Evolutionary conservation across 495 filamentous ascomycete species (phyloP).

Genomic region (Stereocaulon alpinum): DNA sequence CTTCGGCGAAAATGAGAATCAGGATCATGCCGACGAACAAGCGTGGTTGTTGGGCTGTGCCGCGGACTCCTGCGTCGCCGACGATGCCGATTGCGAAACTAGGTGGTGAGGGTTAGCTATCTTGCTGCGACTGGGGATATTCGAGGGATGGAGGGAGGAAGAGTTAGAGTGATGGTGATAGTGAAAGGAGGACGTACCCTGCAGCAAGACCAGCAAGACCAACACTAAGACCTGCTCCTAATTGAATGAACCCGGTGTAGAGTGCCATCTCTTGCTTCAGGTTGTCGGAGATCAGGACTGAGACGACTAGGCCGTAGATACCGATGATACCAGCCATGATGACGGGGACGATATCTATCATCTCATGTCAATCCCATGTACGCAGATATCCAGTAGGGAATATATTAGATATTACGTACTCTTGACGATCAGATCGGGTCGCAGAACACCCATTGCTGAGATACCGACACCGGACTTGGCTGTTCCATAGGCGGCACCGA

Average conservation of each 20-base stretch:
- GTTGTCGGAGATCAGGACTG: slow-evolving; percentile 90
- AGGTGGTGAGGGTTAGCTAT: not conserved
- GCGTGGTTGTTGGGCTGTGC: slow-evolving; percentile 93
- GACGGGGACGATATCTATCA: slow-evolving; percentile 90
- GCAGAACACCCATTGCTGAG: slow-evolving; percentile 92
- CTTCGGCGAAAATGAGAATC: slow-evolving; percentile 99
- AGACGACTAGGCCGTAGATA: slow-evolving; percentile 99
- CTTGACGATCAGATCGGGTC: slow-evolving; percentile 98
- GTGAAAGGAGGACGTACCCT: slow-evolving; percentile 45
- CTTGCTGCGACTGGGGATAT: not conserved
- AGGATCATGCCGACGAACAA: slow-evolving; percentile 99
- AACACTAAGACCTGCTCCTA: slow-evolving; percentile 92
- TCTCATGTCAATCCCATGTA: not conserved
- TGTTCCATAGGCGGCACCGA: slow-evolving; percentile 96
- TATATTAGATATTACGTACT: slow-evolving; percentile 50
- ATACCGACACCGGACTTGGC: slow-evolving; percentile 99
- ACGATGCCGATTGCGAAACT: slow-evolving; percentile 98
- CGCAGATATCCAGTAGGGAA: not conserved
- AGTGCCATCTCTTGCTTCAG: slow-evolving; percentile 73
- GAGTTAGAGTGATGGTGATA: not conserved
- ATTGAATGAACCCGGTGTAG: slow-evolving; percentile 92
- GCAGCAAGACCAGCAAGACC: slow-evolving; percentile 95
- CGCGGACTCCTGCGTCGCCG: slow-evolving; percentile 96
- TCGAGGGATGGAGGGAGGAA: not conserved
- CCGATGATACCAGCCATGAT: slow-evolving; percentile 99